Evolutionary conservation across 257 asterid species (phyloP).

Genomic region (Rhazya stricta): DNA sequence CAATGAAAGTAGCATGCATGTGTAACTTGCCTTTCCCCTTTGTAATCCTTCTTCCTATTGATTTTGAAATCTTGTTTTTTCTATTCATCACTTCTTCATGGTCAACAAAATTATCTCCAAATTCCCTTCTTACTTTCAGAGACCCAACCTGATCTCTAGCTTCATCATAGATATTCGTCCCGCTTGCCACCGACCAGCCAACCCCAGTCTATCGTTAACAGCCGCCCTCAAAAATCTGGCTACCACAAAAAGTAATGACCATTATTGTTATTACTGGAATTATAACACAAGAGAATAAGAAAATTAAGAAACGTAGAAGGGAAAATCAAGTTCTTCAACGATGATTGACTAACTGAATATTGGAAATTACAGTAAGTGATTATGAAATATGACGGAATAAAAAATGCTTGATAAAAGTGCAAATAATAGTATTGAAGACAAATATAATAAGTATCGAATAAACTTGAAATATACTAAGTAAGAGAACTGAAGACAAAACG

Average conservation of each 20-base stretch:
- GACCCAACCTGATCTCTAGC: neutral
- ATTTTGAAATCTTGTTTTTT: neutral
- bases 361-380: too few species aligned
- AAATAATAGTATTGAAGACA: too few species aligned
- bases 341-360: too few species aligned
- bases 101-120: neutral
- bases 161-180: neutral
- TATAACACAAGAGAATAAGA: too few species aligned
- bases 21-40: neutral
- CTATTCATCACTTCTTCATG: neutral
- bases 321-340: neutral
- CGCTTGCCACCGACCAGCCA: slow-evolving; percentile 1
- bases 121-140: neutral
- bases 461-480: too few species aligned
- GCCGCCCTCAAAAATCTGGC: neutral
- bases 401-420: too few species aligned
- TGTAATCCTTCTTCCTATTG: neutral
- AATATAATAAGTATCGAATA: too few species aligned
- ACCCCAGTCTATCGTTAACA: neutral
- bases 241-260: neutral
- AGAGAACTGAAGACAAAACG: too few species aligned
- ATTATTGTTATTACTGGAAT: neutral
- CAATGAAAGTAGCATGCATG: neutral
- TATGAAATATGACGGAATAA: too few species aligned
- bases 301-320: too few species aligned